Evolutionary conservation across 2,329 filamentous ascomycete genomes (phyloP).

Genomic region (Capronia epimyces): DNA sequence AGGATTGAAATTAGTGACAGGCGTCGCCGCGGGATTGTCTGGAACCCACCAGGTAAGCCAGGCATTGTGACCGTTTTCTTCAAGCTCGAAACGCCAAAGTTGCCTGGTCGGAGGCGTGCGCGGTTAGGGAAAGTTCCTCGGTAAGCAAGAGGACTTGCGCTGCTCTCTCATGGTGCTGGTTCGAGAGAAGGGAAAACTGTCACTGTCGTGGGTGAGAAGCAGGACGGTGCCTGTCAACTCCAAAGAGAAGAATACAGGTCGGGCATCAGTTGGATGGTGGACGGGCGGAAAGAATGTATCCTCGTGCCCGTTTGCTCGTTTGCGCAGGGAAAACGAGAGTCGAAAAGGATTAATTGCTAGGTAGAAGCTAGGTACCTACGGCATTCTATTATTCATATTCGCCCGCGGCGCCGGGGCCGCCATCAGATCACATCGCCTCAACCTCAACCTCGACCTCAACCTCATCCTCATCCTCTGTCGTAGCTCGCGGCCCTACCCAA

Average conservation of each 20-base stretch:
- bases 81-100: neutral
- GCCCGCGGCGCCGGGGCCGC: no score
- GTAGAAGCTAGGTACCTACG: no score
- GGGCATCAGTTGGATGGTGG: neutral
- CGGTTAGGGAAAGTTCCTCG: conserved; percentile 10
- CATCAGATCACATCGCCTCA: no score
- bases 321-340: neutral
- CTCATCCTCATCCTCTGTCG: no score
- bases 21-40: neutral
- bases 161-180: conserved; percentile 14
- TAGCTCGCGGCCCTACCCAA: no score
- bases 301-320: neutral
- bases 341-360: no score
- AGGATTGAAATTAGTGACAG: neutral
- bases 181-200: neutral
- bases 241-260: neutral
- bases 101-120: neutral
- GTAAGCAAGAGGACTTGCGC: neutral
- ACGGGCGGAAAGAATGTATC: neutral
- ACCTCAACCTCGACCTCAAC: no score
- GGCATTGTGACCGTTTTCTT: conserved; percentile 19
- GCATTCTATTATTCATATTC: no score
- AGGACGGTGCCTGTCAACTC: neutral
- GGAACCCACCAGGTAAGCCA: conserved; percentile 25
- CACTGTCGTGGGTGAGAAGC: neutral